A percentile compares a stretch with the other conserved stretches of the same genome.
These are phyloP conservation scores for Dryadomyces quercivorus DNA, from an alignment of 2,329 filamentous ascomycete species.

Conservation along the genomic window DNA sequence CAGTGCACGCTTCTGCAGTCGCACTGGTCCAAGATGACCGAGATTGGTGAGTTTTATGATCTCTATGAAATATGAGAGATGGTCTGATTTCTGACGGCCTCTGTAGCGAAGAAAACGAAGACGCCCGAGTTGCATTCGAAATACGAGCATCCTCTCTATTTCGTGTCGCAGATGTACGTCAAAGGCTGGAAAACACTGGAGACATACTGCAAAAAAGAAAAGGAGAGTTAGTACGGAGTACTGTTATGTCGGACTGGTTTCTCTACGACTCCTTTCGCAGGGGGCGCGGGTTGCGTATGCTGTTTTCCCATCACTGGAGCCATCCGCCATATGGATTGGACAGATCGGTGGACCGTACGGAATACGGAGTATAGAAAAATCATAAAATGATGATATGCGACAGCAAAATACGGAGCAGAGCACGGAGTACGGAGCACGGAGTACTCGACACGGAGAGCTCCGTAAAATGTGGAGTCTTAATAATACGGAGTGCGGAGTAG, in stretches of 20 bases:
- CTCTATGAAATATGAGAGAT: not conserved
- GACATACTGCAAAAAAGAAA: not conserved
- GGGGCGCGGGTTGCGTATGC: not conserved
- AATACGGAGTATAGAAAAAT: too few species aligned
- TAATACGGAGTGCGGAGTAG: too few species aligned
- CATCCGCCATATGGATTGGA: too few species aligned
- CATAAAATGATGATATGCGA: too few species aligned
- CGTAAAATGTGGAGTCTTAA: too few species aligned
- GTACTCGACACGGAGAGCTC: too few species aligned
- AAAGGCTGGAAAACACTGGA: constrained; percentile 21
- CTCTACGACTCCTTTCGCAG: not conserved
- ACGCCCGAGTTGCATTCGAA: constrained; percentile 11
- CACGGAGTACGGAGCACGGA: too few species aligned
- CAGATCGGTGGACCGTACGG: too few species aligned
- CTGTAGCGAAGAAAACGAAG: constrained; percentile 1
- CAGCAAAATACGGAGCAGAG: too few species aligned
- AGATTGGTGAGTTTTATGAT: constrained; percentile 7
- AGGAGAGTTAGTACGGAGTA: not conserved
- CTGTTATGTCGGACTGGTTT: not conserved
- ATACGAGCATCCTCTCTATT: constrained; percentile 30
- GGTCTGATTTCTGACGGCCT: not conserved
- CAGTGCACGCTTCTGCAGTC: constrained; percentile 22
- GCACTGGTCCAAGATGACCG: constrained; percentile 16
- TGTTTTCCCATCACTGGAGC: too few species aligned
- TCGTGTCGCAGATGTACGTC: constrained; percentile 34